A percentile compares a stretch with the other conserved stretches of the same genome.
Evolutionary conservation across 2,329 filamentous ascomycete species (phyloP).

Genomic region (Talaromyces sp.): DNA sequence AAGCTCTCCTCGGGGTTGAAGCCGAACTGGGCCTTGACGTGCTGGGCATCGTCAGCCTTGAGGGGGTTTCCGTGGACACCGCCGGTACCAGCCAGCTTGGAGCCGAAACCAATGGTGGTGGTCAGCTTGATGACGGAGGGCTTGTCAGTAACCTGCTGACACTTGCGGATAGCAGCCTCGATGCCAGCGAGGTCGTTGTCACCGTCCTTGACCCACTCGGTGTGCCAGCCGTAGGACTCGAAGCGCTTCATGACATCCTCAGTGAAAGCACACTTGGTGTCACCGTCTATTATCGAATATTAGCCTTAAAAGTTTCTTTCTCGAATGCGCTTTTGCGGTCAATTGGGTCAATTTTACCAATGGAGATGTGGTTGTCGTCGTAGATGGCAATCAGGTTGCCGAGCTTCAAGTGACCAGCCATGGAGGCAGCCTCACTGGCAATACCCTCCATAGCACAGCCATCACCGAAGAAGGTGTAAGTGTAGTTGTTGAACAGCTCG

Average conservation of each 20-base stretch:
- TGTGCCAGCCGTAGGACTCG: constrained; percentile 97
- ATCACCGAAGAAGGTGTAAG: constrained; percentile 95
- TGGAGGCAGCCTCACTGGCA: constrained; percentile 86
- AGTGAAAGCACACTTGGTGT: constrained; percentile 95
- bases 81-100: constrained; percentile 87
- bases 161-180: constrained; percentile 82
- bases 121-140: constrained; percentile 94
- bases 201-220: constrained; percentile 79
- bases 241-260: constrained; percentile 95
- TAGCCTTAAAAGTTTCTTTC: constrained; percentile 1
- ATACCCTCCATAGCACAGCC: constrained; percentile 99
- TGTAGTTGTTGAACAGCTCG: constrained; percentile 93
- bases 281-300: constrained; percentile 66
- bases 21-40: constrained; percentile 92
- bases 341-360: constrained; percentile 53
- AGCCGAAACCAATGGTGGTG: constrained; percentile 97
- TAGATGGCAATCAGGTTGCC: constrained; percentile 97
- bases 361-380: constrained; percentile 97
- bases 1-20: constrained; percentile 95
- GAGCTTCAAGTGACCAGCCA: constrained; percentile 94
- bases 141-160: constrained; percentile 90
- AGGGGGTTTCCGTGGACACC: constrained; percentile 95
- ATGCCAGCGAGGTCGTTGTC: constrained; percentile 86
- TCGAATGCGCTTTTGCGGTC: background rate
- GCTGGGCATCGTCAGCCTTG: constrained; percentile 90